Evolutionary conservation across 2,329 filamentous ascomycete genomes (phyloP), one percentile per base, ranked within the genome.

Genomic region (Myrmaecium sp.): DNA sequence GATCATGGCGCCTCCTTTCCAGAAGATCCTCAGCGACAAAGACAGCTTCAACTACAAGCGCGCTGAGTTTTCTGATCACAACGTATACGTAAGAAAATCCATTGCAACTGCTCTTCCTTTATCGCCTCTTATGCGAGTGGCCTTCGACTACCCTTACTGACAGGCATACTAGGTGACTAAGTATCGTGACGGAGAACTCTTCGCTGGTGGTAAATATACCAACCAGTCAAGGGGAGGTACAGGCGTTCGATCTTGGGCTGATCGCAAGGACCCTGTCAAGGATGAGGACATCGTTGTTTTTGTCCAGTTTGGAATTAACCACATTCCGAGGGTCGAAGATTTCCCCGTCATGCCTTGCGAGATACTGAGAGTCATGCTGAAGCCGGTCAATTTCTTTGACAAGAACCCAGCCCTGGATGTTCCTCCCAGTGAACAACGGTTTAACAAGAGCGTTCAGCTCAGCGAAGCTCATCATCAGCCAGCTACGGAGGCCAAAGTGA

Each of bases 321-420:
- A 70, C 33, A 55, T 67, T 30, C 59, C 60, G 0, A 45, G 62
- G 18, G 56, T 62, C 10, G 66, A 70, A 43, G 64, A 69, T 37
- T 69, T 67, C 46, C 64, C 64, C 0, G 57, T 69, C 24, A 69
- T 69, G 65, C 66, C 66, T 1, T 60, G 57, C 23, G 66, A 71
- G 49, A 60, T 63, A 9, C 50, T 69, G 29, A 66, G 62, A 40
- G 55, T 70, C n/a, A 53, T 61, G 28, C 46, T 71, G 33, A 64
- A 68, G 35, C 65, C 66, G 0, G 58, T 65, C 7, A 67, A 70
- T 38, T 71, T 71, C 51, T 69, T 69, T 34, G 51, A 57, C 17
- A 61, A 56, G 46, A 71, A 71, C 28, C 66, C 66, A 2, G 66
- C 63, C 11, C 43, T 70, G 4, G 66, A 69, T 53, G 66, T 71